phyloP scores from a whole-genome alignment of 148 eudicot species.

The Rhododendron ferrugineum region DNA sequence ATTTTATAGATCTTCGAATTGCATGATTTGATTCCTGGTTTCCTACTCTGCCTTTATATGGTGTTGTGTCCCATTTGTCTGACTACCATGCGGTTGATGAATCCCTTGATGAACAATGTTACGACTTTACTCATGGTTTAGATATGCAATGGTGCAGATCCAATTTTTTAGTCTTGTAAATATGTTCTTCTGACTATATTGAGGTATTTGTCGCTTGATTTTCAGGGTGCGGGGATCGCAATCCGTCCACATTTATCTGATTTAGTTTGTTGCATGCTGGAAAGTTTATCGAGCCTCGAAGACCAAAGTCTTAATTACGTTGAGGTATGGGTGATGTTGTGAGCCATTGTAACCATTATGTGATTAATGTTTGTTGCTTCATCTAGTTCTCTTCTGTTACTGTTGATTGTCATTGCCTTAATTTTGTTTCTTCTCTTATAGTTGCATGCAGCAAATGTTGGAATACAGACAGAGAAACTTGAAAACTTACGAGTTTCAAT shows the following conservation, averaged over 20 bases:
- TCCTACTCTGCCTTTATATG: neutral
- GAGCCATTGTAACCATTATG: neutral
- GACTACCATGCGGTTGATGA: neutral
- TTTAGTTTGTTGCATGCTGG: slow-evolving; percentile 94
- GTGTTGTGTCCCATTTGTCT: neutral
- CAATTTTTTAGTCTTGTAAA: neutral
- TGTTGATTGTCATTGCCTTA: slow-evolving; percentile 4
- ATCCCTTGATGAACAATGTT: neutral
- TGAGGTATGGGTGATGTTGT: slow-evolving; percentile 51
- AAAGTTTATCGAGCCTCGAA: slow-evolving; percentile 94
- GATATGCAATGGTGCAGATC: neutral
- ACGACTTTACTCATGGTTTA: neutral
- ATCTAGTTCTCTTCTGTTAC: slow-evolving; percentile 2
- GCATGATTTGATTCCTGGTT: neutral
- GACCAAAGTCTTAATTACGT: slow-evolving; percentile 97
- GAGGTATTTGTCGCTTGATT: neutral
- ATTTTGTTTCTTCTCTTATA: slow-evolving; percentile 24
- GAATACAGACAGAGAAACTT: slow-evolving; percentile 88
- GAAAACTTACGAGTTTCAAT: slow-evolving; percentile 84
- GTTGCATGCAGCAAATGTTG: slow-evolving; percentile 90
- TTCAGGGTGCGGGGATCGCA: slow-evolving; percentile 83
- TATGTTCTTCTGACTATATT: neutral
- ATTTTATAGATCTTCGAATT: neutral
- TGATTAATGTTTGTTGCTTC: neutral
- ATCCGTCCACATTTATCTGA: slow-evolving; percentile 88